Conservation (phyloP, 208 protist species). For the Trypanosoma platydactyli region DNA sequence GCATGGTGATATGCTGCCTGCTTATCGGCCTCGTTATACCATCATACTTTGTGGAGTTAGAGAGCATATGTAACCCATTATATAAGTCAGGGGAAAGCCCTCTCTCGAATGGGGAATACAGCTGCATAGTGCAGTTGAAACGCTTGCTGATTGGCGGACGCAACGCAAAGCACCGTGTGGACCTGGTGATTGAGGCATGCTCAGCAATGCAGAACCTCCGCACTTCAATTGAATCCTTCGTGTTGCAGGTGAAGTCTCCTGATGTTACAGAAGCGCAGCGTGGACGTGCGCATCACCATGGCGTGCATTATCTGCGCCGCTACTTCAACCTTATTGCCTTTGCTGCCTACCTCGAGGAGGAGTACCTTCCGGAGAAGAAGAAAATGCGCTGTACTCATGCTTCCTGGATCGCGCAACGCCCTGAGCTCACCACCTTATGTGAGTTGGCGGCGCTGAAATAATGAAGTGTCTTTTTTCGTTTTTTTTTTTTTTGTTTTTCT, state of each 20-base stretch:
- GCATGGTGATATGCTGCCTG: conserved; percentile 88
- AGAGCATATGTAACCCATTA: conserved; percentile 67
- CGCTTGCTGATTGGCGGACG: conserved; percentile 71
- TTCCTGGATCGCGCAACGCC: conserved; percentile 60
- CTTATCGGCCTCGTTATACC: conserved; percentile 82
- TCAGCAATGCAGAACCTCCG: conserved; percentile 88
- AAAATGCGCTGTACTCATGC: conserved; percentile 58
- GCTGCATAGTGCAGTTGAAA: conserved; percentile 79
- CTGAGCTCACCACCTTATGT: conserved; percentile 66
- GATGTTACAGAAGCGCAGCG: conserved; percentile 71
- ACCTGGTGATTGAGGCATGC: conserved; percentile 86
- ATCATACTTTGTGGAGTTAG: conserved; percentile 85
- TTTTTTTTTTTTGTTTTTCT: conserved; percentile 7
- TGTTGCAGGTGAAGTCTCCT: conserved; percentile 57
- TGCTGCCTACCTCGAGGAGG: conserved; percentile 82
- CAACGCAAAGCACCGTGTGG: conserved; percentile 69
- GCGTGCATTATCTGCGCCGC: conserved; percentile 83
- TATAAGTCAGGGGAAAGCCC: conserved; percentile 51
- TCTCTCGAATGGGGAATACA: conserved; percentile 69
- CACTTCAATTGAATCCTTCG: conserved; percentile 82
- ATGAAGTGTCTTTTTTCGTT: conserved; percentile 1
- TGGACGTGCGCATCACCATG: conserved; percentile 79
- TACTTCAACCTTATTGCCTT: conserved; percentile 91
- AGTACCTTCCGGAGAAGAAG: conserved; percentile 66
- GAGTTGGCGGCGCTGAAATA: conserved; percentile 38